These are phyloP conservation scores for Fusarium dimerum DNA, from an alignment of 2,329 filamentous ascomycete species.

Conservation along the genomic window DNA sequence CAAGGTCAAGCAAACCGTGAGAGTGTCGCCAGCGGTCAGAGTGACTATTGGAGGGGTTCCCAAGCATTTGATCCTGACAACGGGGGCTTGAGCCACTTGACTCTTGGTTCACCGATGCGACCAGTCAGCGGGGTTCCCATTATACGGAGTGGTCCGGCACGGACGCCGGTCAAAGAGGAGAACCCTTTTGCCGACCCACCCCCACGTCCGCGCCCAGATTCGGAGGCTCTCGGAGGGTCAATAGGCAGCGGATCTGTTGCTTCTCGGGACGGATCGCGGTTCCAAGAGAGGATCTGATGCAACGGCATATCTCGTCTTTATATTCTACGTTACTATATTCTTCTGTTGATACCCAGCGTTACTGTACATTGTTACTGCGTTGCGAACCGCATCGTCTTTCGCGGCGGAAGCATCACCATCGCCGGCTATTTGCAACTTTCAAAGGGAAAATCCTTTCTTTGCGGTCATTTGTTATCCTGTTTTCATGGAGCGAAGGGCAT, in stretches of 20 bases:
- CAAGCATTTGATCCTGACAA: constrained; percentile 43
- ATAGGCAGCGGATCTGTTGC: constrained; percentile 17
- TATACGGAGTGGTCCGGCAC: constrained; percentile 65
- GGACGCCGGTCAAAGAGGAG: constrained; percentile 60
- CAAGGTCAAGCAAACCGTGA: constrained; percentile 21
- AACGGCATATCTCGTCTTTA: neutral
- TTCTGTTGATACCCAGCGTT: constrained; percentile 26
- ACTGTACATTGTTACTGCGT: constrained; percentile 26
- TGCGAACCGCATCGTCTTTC: constrained; percentile 15
- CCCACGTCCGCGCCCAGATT: constrained; percentile 29
- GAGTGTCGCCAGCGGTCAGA: constrained; percentile 49
- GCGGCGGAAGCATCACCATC: neutral
- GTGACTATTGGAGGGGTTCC: constrained; percentile 56
- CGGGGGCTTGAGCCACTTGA: constrained; percentile 42
- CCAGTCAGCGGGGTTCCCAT: constrained; percentile 62
- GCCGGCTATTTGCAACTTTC: constrained; percentile 10
- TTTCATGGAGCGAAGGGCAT: constrained; percentile 24
- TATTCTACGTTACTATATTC: constrained; percentile 3
- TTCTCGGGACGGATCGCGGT: constrained; percentile 29
- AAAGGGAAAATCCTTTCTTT: constrained; percentile 1
- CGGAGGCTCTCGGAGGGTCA: constrained; percentile 26
- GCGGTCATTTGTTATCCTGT: constrained; percentile 2
- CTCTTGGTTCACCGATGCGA: constrained; percentile 59
- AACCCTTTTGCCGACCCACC: constrained; percentile 47
- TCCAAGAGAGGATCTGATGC: constrained; percentile 31